Evolutionary conservation across 768 basidiomycete genomes (phyloP), one percentile per base, ranked within the genome.

Genomic region (Boletus subparvulus): DNA sequence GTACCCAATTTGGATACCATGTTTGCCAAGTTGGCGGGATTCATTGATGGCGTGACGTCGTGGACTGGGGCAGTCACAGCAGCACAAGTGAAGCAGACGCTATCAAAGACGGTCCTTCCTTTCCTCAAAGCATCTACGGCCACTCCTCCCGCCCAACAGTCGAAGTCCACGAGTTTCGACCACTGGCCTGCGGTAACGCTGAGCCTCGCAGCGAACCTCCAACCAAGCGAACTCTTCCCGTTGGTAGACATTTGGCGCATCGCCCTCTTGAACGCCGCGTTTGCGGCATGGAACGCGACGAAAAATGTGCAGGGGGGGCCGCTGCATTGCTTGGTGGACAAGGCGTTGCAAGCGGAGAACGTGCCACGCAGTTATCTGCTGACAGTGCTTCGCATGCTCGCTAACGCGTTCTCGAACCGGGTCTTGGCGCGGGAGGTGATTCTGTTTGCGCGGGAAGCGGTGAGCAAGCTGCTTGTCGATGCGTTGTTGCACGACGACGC

Each of bases 211-310:
- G 55, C 68, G 11, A 74, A 73, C 4, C 80, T 94, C 2, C 77
- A 82, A 0, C 52, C 77, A 0, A 76, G 78, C 10, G 75, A 82
- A 39, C 76, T 92, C 32, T 96, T 95, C 75, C 93, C 94, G 0
- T 67, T 94, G 6, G 80, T 86, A 12, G 94, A 96, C 65, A 77
- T 94, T 61, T 90, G 92, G 87, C 79, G 92, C 1, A 77, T 94
- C 11, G 87, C 86, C 0, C 68, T 91, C 17, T 80, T 94, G 21
- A 86, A 92, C 68, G 75, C 80, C 0, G 66, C 77, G 1, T 80
- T 85, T 17, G 78, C 81, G 0, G 67, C 71, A 0, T 89, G 83
- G 85, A 73, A 69, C 37, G 73, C 80, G 7, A 65, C 68, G 16
- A 60, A 64, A 12, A 55, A 55, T 4, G 65, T 64, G 6, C 54